Percentiles rank a stretch among this genome's conserved stretches.
Conservation (phyloP, 2,329 filamentous ascomycete genomes). For the Pseudodiploospora longispora region DNA sequence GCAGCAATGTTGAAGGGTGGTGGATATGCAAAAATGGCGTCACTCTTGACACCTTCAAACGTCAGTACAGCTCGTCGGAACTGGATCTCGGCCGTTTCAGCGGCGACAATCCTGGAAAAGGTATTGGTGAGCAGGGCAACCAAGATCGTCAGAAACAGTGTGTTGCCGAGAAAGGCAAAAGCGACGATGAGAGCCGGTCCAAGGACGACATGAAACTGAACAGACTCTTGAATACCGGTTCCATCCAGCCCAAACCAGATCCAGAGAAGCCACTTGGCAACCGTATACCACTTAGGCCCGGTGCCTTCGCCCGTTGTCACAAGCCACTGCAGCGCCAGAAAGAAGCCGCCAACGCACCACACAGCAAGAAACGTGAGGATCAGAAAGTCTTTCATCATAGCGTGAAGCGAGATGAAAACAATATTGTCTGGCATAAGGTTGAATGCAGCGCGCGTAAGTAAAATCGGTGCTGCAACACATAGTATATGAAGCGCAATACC, state of each 20-base stretch:
- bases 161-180: constrained; percentile 68
- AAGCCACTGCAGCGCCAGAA: constrained; percentile 63
- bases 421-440: constrained; percentile 68
- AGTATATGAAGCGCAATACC: constrained; percentile 56
- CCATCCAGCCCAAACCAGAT: constrained; percentile 72
- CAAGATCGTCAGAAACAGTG: constrained; percentile 64
- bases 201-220: constrained; percentile 57
- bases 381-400: constrained; percentile 68
- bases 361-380: constrained; percentile 57
- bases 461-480: constrained; percentile 58
- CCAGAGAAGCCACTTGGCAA: constrained; percentile 71
- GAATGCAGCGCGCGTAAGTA: constrained; percentile 63
- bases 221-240: constrained; percentile 41
- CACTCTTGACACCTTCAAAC: constrained; percentile 66
- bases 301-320: constrained; percentile 20
- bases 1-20: constrained; percentile 65
- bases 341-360: constrained; percentile 64
- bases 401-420: constrained; percentile 63
- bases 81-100: constrained; percentile 62
- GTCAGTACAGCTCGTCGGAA: constrained; percentile 65
- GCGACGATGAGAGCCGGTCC: constrained; percentile 62
- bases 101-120: constrained; percentile 60
- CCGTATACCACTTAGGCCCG: constrained; percentile 39
- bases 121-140: constrained; percentile 68
- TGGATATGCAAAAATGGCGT: constrained; percentile 61